A percentile compares a stretch with the other conserved stretches of the same genome.
These are phyloP conservation scores for Tulasnella calospora DNA, from an alignment of 768 basidiomycete species.

Conservation along the genomic window DNA sequence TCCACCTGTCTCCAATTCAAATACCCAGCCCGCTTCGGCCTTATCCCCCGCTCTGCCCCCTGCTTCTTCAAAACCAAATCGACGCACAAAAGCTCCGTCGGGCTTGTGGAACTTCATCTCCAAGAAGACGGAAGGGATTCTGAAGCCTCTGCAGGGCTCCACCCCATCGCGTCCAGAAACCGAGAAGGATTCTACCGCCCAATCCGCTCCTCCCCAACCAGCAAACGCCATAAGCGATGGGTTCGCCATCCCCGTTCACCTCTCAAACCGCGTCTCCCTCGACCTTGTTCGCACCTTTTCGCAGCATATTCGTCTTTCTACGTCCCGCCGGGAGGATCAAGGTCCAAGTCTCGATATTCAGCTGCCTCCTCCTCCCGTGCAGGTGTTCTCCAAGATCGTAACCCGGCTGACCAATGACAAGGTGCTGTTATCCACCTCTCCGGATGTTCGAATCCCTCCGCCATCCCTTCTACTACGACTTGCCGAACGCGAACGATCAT, in stretches of 20 bases:
- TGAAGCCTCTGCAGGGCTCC: conserved; percentile 25
- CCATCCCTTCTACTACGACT: conserved; percentile 50
- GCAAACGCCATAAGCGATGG: neutral
- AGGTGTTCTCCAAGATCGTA: conserved; percentile 42
- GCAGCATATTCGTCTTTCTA: conserved; percentile 20
- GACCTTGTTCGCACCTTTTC: conserved; percentile 20
- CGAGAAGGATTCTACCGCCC: conserved; percentile 28
- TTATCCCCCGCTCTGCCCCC: conserved; percentile 16
- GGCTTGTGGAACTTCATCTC: conserved; percentile 40
- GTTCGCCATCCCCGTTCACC: neutral
- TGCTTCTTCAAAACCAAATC: neutral
- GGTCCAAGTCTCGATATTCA: neutral
- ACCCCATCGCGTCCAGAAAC: neutral
- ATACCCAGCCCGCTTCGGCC: conserved; percentile 15
- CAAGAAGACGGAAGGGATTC: conserved; percentile 38
- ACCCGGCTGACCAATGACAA: conserved; percentile 41
- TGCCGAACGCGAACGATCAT: conserved; percentile 47
- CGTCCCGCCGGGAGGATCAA: conserved; percentile 5
- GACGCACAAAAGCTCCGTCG: conserved; percentile 27
- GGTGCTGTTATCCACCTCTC: conserved; percentile 50
- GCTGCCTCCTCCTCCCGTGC: conserved; percentile 31
- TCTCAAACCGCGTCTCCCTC: conserved; percentile 14
- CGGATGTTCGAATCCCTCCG: conserved; percentile 46
- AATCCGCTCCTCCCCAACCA: neutral
- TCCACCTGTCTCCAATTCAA: conserved; percentile 29